Conservation (phyloP, 2,329 filamentous ascomycete genomes). For the Monosporascus sp. region DNA sequence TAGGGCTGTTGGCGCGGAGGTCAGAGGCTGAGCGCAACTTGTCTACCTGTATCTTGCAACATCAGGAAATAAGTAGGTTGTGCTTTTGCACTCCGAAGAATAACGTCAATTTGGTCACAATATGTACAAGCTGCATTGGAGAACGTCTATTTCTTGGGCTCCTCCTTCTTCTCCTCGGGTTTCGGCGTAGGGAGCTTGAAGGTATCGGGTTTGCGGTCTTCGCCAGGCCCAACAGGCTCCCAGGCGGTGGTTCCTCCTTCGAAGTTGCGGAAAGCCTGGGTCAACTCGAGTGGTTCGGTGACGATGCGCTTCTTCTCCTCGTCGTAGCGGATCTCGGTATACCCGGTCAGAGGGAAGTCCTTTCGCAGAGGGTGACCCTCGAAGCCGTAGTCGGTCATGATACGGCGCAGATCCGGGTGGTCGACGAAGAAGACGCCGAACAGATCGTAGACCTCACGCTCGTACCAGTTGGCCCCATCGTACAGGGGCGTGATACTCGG, state of each 20-base stretch:
- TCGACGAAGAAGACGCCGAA: conserved; percentile 96
- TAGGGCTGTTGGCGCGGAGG: too few species aligned
- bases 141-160: conserved; percentile 76
- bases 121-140: conserved; percentile 26
- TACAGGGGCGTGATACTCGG: conserved; percentile 82
- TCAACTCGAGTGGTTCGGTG: conserved; percentile 94
- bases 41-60: too few species aligned
- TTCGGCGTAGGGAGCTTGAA: conserved; percentile 96
- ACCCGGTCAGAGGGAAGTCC: conserved; percentile 96
- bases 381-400: conserved; percentile 99
- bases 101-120: conserved; percentile 19
- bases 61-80: too few species aligned
- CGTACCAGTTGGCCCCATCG: conserved; percentile 98
- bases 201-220: conserved; percentile 72
- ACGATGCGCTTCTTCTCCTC: conserved; percentile 99
- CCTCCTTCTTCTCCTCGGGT: conserved; percentile 86
- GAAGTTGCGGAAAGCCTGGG: conserved; percentile 97
- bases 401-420: conserved; percentile 91
- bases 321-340: conserved; percentile 96
- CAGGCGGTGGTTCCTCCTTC: conserved; percentile 75
- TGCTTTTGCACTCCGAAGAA: background rate
- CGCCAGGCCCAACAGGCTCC: conserved; percentile 63
- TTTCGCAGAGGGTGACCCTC: conserved; percentile 96
- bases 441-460: conserved; percentile 94
- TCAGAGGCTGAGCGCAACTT: too few species aligned